Base-by-base conservation (phyloP, 768 basidiomycete species). In the Cytidiella melzeri region DNA sequence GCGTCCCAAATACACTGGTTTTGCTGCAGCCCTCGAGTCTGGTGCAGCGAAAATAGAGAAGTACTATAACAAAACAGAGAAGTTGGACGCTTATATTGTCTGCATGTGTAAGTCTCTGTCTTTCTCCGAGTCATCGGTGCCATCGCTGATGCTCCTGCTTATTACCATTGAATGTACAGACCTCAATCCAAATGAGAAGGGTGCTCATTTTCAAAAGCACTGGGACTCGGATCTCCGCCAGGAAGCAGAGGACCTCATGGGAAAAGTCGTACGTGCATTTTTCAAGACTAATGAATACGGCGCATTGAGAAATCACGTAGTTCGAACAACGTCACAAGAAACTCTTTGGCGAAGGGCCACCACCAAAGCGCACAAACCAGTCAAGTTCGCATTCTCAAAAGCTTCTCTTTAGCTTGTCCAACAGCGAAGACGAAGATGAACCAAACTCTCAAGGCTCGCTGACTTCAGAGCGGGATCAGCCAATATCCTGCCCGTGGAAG, bases 31-130 rank as follows among this genome's bases (percentile, higher is more conserved):
- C 18, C 27, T 48, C 13, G 18, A 38, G 20, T 20, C 25, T 7
- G 47, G n/a, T 7, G 15, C 21, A 20, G 13, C 36, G 7, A 48
- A 48, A 21, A 38, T 48, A 5, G 21, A 4, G 4, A 21, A 48
- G 24, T 48, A 48, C 37, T 48, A 48, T 37, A 24, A 48, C 25
- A 48, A 48, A 23, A 48, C 47, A 6, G 47, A 27, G 19, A 4
- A 7, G 9, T 19, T 37, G 5, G 47, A 48, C 40, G 47, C 47
- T 4, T 48, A 48, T 24, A 25, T 48, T 18, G 24, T 48, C 6
- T 11, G 11, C n/a, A 48, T 48, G 47, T 48, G 47, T 48, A 25
- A 20, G 47, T 24, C 6, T 24, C 10, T 44, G 9, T 34, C 9
- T 34, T 34, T 34, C 30, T 34, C 30, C n/a, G n/a, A n/a, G n/a